Conservation (phyloP, 306 rosid genomes). For the Dalbergia oliveri region DNA sequence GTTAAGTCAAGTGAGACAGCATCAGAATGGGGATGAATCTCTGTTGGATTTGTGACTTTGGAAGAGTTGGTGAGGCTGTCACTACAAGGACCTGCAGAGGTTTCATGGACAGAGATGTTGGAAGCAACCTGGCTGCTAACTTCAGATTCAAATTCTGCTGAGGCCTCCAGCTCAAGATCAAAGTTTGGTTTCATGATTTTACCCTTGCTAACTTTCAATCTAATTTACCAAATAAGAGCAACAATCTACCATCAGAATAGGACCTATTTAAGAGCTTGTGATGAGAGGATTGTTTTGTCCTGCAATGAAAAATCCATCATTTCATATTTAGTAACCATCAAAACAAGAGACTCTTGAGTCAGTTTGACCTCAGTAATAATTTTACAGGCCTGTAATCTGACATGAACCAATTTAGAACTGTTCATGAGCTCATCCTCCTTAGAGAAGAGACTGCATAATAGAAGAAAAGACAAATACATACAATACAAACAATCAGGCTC, state of each 20-base stretch:
- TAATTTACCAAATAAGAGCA: slow-evolving; percentile 30
- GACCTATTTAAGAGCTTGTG: slow-evolving; percentile 33
- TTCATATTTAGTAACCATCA: slow-evolving; percentile 34
- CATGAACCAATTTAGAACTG: not conserved
- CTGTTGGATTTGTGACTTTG: slow-evolving; percentile 48
- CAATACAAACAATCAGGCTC: not conserved
- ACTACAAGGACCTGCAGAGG: slow-evolving; percentile 61
- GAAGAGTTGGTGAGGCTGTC: slow-evolving; percentile 57
- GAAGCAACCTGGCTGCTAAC: slow-evolving; percentile 89
- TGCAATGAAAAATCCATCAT: slow-evolving; percentile 47
- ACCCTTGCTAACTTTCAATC: slow-evolving; percentile 3
- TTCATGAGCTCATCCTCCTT: too few relatives aligned
- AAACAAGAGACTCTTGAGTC: not conserved
- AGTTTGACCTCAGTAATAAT: too few relatives aligned
- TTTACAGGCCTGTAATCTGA: too few relatives aligned
- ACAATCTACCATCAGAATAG: slow-evolving; percentile 41
- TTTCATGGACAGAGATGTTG: slow-evolving; percentile 69
- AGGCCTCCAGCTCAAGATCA: slow-evolving; percentile 84
- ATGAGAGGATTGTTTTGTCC: slow-evolving; percentile 39
- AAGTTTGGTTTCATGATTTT: slow-evolving; percentile 69
- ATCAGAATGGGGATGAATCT: slow-evolving; percentile 45
- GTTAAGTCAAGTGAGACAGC: slow-evolving; percentile 71
- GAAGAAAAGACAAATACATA: too few relatives aligned
- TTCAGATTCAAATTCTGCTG: slow-evolving; percentile 74
- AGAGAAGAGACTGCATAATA: too few relatives aligned